Conservation (phyloP, 441 rosid species). For the Monsonia emarginata region DNA sequence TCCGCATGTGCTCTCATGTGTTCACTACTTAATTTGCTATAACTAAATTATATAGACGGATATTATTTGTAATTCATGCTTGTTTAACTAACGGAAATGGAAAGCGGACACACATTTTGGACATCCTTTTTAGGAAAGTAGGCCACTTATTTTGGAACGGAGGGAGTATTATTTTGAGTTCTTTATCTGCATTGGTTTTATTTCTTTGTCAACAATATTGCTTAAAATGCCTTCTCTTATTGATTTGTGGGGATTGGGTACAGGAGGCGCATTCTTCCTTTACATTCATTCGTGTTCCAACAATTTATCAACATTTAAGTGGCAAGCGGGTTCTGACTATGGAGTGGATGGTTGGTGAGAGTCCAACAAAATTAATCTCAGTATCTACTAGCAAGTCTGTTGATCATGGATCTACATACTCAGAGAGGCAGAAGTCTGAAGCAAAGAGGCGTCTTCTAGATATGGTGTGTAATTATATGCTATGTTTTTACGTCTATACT, state of each 20-base stretch:
- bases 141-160: no score
- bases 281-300: conserved; percentile 61
- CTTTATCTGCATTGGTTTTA: neutral
- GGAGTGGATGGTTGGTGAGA: conserved; percentile 96
- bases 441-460: conserved; percentile 69
- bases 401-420: conserved; percentile 27
- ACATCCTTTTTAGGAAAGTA: no score
- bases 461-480: conserved; percentile 38
- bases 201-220: neutral
- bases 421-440: conserved; percentile 50
- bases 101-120: no score
- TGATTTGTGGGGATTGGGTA: conserved; percentile 21
- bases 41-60: no score
- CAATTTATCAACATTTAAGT: conserved; percentile 48
- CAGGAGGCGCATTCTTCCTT: conserved; percentile 74
- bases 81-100: no score
- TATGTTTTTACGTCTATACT: neutral
- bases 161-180: neutral
- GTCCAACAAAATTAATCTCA: conserved; percentile 59
- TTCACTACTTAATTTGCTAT: no score
- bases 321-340: conserved; percentile 84
- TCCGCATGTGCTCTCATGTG: no score
- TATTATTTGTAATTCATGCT: no score
- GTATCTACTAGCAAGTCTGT: conserved; percentile 31
- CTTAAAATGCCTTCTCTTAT: conserved; percentile 17